A percentile compares a stretch with the other conserved stretches of the same genome.
Conservation (phyloP, 805 yeast genomes). For the Cyberlindnera maritima region DNA sequence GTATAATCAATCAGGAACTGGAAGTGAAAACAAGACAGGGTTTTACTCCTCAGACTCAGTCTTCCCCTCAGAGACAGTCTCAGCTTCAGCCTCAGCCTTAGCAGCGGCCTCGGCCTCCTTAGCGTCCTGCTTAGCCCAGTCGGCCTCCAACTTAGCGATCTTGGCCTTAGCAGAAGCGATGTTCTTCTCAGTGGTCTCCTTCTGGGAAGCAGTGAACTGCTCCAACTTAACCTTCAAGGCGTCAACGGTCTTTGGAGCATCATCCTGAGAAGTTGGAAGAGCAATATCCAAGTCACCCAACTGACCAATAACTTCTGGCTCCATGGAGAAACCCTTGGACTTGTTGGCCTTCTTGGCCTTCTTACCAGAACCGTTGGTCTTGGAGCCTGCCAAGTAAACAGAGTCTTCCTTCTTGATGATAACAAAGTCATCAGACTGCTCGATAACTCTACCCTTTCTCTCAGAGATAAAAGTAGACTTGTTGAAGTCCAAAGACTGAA, state of each 20-base stretch:
- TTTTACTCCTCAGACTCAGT: constrained; percentile 17
- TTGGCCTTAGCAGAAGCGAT: constrained; percentile 75
- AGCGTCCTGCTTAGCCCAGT: constrained; percentile 45
- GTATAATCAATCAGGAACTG: background rate
- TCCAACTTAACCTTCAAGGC: constrained; percentile 70
- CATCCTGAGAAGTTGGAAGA: constrained; percentile 75
- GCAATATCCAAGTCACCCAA: constrained; percentile 73
- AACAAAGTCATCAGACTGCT: constrained; percentile 61
- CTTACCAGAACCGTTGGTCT: constrained; percentile 39
- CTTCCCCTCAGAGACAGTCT: constrained; percentile 8
- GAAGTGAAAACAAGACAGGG: background rate
- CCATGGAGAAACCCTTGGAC: constrained; percentile 59
- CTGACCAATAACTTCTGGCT: constrained; percentile 74
- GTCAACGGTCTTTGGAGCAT: constrained; percentile 60
- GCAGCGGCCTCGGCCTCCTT: constrained; percentile 28
- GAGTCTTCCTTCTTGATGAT: constrained; percentile 63
- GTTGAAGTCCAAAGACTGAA: constrained; percentile 31
- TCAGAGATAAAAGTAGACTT: constrained; percentile 28
- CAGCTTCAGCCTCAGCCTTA: constrained; percentile 14
- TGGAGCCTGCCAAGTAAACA: constrained; percentile 53
- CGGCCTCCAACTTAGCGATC: constrained; percentile 63
- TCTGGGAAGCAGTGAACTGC: constrained; percentile 69
- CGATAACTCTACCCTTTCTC: constrained; percentile 44
- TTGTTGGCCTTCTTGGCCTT: constrained; percentile 54
- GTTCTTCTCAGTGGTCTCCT: constrained; percentile 73